phyloP scores from a whole-genome alignment of 164 flowering plant genomes.

The Magnolia changhungtana region DNA sequence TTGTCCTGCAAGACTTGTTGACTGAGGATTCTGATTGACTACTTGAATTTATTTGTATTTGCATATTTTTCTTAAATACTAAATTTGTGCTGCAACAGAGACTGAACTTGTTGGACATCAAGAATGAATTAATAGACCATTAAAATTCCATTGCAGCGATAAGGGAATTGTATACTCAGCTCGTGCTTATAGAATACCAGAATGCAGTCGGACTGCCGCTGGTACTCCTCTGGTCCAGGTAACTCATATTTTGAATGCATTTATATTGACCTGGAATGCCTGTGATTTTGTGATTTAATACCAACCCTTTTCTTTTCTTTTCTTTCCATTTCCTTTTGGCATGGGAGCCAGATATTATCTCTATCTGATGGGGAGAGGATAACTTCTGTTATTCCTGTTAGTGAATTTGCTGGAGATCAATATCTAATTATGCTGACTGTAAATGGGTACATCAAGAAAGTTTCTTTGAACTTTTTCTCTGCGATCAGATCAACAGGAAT shows the following conservation, averaged over 20 bases:
- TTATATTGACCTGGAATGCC: neutral
- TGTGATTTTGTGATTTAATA: neutral
- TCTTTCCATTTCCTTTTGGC: constrained; percentile 4
- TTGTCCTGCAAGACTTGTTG: too few relatives aligned
- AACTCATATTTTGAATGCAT: neutral
- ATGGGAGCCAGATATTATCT: constrained; percentile 62
- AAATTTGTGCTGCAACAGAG: neutral
- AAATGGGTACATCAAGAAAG: constrained; percentile 93
- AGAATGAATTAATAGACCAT: too few relatives aligned
- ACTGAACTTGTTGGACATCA: neutral
- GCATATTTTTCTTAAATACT: neutral
- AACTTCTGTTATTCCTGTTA: constrained; percentile 91
- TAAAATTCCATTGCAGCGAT: constrained; percentile 52
- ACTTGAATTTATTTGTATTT: neutral
- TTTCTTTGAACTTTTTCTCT: constrained; percentile 71
- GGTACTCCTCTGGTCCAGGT: constrained; percentile 96
- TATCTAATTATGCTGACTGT: constrained; percentile 89
- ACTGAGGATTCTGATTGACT: neutral
- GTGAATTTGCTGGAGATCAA: constrained; percentile 79
- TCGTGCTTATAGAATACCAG: constrained; percentile 92
- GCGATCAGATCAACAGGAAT: constrained; percentile 88
- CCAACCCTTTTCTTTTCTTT: neutral
- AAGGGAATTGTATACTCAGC: constrained; percentile 87
- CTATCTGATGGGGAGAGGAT: constrained; percentile 90
- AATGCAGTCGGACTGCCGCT: constrained; percentile 82